Evolutionary conservation across 345 rosid species (phyloP).

Genomic region (Populus simonii): DNA sequence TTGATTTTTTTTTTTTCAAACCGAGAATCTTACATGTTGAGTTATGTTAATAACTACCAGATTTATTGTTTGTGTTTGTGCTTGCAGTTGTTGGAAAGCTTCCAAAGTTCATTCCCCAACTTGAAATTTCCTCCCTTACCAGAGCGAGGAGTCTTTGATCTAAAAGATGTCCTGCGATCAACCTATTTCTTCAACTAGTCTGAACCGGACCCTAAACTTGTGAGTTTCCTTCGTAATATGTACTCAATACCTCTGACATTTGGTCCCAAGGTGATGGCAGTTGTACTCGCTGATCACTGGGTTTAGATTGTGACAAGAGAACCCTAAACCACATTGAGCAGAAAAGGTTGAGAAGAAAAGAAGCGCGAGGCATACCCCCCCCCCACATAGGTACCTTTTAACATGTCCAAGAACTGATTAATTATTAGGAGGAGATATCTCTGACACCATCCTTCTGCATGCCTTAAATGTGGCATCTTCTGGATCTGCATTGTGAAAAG

Average conservation of each 20-base stretch:
- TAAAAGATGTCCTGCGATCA: conserved; percentile 69
- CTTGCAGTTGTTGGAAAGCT: conserved; percentile 76
- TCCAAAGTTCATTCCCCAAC: conserved; percentile 70
- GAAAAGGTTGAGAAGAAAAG: conserved; percentile 1
- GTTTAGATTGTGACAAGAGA: not conserved
- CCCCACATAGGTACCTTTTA: not conserved
- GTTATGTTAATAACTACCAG: conserved; percentile 9
- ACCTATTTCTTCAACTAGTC: conserved; percentile 90
- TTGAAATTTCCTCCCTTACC: conserved; percentile 84
- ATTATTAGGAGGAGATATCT: not conserved
- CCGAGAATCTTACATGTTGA: not conserved
- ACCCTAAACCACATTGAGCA: not conserved
- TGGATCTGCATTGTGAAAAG: not conserved
- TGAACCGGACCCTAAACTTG: not conserved
- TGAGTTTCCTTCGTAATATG: not conserved
- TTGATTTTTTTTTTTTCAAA: not conserved
- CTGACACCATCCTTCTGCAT: not conserved
- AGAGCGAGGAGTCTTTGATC: conserved; percentile 89
- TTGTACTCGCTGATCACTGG: not conserved
- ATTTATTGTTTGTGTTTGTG: conserved; percentile 26
- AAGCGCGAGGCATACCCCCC: not conserved
- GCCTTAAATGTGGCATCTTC: not conserved
- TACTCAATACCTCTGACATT: not conserved
- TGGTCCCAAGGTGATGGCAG: not conserved
- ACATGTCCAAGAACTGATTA: not conserved